Evolutionary conservation across 2,329 filamentous ascomycete genomes (phyloP), one percentile per base, ranked within the genome.

Genomic region (Phoma herbarum): DNA sequence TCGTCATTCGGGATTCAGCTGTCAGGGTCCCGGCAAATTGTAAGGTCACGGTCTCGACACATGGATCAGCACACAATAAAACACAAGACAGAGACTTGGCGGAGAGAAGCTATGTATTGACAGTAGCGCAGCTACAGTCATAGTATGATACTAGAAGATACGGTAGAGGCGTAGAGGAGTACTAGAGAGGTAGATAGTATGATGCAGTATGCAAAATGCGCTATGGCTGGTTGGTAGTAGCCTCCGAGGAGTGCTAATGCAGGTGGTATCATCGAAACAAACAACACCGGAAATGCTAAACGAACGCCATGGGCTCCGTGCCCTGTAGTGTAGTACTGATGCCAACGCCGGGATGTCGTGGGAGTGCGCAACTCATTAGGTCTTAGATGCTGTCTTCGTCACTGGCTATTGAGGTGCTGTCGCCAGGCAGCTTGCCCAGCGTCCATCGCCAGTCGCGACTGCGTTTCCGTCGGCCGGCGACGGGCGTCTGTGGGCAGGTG

Each of bases 381-480:
- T 33, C 35, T 68, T 54, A 75, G 59, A 37, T 68, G 59, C 73
- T 75, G 57, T 75, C 72, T n/a, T 73, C 68, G 52, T 65, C 69
- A 16, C 62, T 62, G 4, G 63, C 63, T 9, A 64, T 54, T 11
- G 70, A 65, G 4, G 69, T 68, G 63, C 60, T 64, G 33, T 49
- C 48, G 4, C 59, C 61, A 4, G 72, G 65, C 23, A 83, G 61
- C 11, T 83, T 80, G 1, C 81, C 83, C 11, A 87, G 71, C 1
- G 85, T 87, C 85, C 85, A 87, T 45, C 80, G 77, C 85, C 85
- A 87, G 64, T 85, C 80, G 20, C 84, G 73, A 25, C 80, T 80
- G 37, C 82, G 78, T 69, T 86, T 86, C 59, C 77, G 78, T 23
- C 83, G 81, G 16, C 81, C 80, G 20, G 83, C 82, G 16, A 83